Base-by-base conservation (phyloP, 225 moss, liverwort and hornwort genomes). In the Pleurozium schreberi region DNA sequence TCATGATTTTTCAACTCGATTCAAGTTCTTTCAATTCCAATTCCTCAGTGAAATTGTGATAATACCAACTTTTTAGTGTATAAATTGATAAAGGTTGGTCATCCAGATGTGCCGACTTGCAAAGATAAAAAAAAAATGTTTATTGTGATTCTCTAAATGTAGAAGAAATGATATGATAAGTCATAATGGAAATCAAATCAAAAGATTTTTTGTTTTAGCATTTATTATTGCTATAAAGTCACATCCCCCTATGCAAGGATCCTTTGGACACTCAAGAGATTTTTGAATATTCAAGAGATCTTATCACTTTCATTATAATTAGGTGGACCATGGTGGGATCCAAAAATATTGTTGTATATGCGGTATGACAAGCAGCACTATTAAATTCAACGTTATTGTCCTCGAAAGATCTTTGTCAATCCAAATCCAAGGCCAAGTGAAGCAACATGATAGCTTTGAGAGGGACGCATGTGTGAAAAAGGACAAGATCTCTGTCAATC, bases 161-260 rank as follows among this genome's bases (percentile, higher is more conserved):
- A 52, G 53, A 18, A 53, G 17, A 53, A 53, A 53, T 53, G 53
- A 53, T 53, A 52, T 53, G 4, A 53, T 53, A 53, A 53, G 17
- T 31, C 6, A 47, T 18, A 9, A 15, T 26, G 1, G 14, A 42
- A 69, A 70, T 26, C 42, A 15, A 70, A 70, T 42, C 25, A 42
- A 69, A 68, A 7, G 7, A 1, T 8, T 40, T 69, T 8, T 25
- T 8, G 25, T 42, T 6, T 65, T 65, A 1, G 18, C 31, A 18
- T 65, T 34, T 65, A 18, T 40, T 69, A 23, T 40, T 0, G 0
- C 0, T 5, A 25, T 4, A 40, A 2, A 42, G 14, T 25, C 1
- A 40, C 8, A 26, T 40, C 25, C 1, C 2, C 9, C 9, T 27
- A 26, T 71, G 5, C 15, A 71, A 14, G 27, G 27, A 5, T 43